Evolutionary conservation across 2,329 filamentous ascomycete species (phyloP).

Genomic region (Trichoderma asperellum): DNA sequence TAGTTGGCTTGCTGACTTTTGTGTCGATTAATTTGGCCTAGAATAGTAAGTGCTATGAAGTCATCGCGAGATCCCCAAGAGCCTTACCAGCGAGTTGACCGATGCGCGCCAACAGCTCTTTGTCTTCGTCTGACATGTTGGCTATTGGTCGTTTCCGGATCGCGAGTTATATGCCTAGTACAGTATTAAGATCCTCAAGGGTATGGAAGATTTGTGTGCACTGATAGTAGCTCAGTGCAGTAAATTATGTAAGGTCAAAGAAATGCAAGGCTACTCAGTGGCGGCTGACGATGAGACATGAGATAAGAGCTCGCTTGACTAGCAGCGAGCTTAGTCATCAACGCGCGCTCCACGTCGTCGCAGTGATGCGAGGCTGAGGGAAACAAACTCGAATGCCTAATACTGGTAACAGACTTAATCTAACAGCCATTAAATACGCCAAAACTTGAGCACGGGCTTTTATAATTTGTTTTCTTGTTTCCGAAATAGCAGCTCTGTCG

Average conservation of each 20-base stretch:
- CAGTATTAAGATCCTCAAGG: not conserved
- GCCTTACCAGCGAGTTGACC: conserved; percentile 53
- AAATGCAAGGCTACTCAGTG: conserved; percentile 20
- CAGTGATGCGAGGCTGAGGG: conserved; percentile 16
- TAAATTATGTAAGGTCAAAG: conserved; percentile 6
- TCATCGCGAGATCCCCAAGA: conserved; percentile 26
- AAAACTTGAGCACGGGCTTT: not conserved
- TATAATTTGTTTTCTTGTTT: not conserved
- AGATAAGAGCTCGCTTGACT: not conserved
- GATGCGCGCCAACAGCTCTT: conserved; percentile 59
- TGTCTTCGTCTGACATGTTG: conserved; percentile 54
- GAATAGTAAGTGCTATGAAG: conserved; percentile 34
- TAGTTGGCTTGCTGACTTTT: conserved; percentile 64
- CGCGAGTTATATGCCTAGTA: not conserved
- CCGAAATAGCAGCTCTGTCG: not conserved
- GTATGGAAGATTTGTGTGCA: not conserved
- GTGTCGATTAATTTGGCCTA: conserved; percentile 80
- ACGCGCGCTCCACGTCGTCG: conserved; percentile 20
- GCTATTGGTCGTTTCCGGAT: not conserved
- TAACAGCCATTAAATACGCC: not conserved
- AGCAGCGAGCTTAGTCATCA: conserved; percentile 22
- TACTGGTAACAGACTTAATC: not conserved
- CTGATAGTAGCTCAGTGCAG: not conserved
- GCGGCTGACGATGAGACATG: not conserved
- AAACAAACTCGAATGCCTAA: not conserved